These are phyloP conservation scores for Saccharomyces cerevisiae DNA, from an alignment of 805 yeast species.

Conservation along the genomic window DNA sequence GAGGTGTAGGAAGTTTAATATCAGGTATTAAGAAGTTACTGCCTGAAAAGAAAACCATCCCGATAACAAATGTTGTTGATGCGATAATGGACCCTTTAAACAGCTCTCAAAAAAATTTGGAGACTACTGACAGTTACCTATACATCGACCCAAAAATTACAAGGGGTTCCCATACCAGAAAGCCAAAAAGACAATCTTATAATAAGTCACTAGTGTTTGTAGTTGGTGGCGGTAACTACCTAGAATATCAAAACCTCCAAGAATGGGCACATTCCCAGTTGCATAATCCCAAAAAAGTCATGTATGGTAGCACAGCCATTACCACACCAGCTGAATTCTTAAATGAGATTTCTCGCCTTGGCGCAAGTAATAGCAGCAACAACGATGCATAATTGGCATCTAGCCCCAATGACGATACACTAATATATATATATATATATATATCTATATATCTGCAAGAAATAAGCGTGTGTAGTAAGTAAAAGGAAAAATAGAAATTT, in stretches of 20 bases:
- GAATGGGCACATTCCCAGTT: slow-evolving; percentile 60
- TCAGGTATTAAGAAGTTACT: slow-evolving; percentile 79
- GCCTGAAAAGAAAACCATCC: slow-evolving; percentile 82
- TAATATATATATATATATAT: neutral
- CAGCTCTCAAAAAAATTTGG: slow-evolving; percentile 54
- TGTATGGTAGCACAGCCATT: slow-evolving; percentile 82
- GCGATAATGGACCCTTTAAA: slow-evolving; percentile 78
- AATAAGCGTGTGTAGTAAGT: neutral
- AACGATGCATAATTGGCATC: neutral
- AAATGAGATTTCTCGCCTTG: slow-evolving; percentile 53
- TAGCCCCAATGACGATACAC: neutral
- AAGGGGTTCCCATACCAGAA: slow-evolving; percentile 82
- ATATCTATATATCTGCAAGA: neutral
- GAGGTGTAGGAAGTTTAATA: slow-evolving; percentile 83
- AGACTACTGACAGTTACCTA: slow-evolving; percentile 78
- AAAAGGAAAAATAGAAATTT: neutral
- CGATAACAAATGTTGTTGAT: slow-evolving; percentile 85
- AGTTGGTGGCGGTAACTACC: slow-evolving; percentile 93
- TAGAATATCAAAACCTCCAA: slow-evolving; percentile 88
- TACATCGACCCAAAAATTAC: slow-evolving; percentile 81
- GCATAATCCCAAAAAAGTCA: slow-evolving; percentile 45
- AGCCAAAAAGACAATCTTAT: slow-evolving; percentile 77
- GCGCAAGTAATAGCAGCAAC: slow-evolving; percentile 14
- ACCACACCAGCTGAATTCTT: slow-evolving; percentile 63
- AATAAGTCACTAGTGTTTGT: slow-evolving; percentile 81